phyloP scores from a whole-genome alignment of 768 basidiomycete genomes.

The Suillus fuscotomentosus region DNA sequence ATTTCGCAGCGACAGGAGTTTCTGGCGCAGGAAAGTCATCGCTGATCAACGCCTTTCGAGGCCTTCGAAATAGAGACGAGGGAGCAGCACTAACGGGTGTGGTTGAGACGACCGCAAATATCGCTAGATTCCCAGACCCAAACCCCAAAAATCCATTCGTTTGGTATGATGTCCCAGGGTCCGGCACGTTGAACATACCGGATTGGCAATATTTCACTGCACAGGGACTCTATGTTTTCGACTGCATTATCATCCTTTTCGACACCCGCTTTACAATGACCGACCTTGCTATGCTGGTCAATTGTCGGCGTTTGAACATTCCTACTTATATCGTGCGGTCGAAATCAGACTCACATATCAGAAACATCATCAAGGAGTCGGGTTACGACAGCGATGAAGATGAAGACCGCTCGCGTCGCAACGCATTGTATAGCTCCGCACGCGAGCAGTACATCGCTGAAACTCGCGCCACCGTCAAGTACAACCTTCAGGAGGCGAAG shows the following conservation, averaged over 20 bases:
- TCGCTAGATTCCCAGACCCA: constrained; percentile 24
- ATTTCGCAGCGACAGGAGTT: constrained; percentile 28
- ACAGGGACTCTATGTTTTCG: constrained; percentile 23
- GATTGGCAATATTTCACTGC: constrained; percentile 30
- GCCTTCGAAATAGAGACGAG: constrained; percentile 18
- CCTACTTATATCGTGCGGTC: constrained; percentile 18
- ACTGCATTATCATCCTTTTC: constrained; percentile 18
- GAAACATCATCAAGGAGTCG: constrained; percentile 12
- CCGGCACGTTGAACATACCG: constrained; percentile 22
- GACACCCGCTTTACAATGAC: constrained; percentile 17
- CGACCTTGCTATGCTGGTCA: constrained; percentile 16
- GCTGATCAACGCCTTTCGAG: constrained; percentile 29
- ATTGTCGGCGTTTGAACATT: constrained; percentile 14
- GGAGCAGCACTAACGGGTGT: constrained; percentile 27
- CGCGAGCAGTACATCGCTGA: constrained; percentile 19
- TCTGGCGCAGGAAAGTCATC: constrained; percentile 31
- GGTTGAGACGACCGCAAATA: constrained; percentile 20
- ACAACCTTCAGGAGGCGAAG: constrained; percentile 14
- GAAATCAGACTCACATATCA: constrained; percentile 18
- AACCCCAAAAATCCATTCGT: constrained; percentile 16
- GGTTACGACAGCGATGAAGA: constrained; percentile 19
- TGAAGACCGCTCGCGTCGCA: constrained; percentile 1
- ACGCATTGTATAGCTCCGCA: constrained; percentile 12
- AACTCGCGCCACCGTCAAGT: constrained; percentile 15
- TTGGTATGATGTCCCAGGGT: constrained; percentile 32